Evolutionary conservation across 2,329 filamentous ascomycete genomes (phyloP), one percentile per base, ranked within the genome.

Genomic region (Microsporum audouinii): DNA sequence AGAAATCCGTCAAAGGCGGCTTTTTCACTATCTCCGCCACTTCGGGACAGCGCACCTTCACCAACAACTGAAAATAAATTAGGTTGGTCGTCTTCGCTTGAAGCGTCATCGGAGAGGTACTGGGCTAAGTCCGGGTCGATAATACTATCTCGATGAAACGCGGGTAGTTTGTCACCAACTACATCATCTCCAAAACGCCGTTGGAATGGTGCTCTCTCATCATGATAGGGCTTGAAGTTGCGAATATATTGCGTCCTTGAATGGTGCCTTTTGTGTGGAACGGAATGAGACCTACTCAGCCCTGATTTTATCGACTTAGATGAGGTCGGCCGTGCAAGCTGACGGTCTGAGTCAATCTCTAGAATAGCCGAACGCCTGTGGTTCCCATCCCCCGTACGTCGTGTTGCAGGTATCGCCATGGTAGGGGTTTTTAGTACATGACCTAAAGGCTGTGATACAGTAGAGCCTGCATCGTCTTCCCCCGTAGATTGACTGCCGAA

Each of bases 111-210:
- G 5, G 94, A 99, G 80, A 99, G 88, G 74, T 95, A 99, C 38
- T 90, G 88, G 3, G 91, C 92, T 60, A 99, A 78, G 69, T 99
- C 94, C 0, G 94, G 94, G 71, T 99, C 94, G 67, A 99, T 97
- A 67, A 99, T 96, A 70, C 94, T 97, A 77, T 99, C 94, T 70
- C 94, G 91, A 71, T 99, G 94, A 68, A 99, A 97, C n/a, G 91
- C 91, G 14, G 91, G 87, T 39, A 96, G 81, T 47, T 85, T 84
- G 5, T 85, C 87, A 64, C 82, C 84, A 2, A 80, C 77, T 56
- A 80, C 76, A 62, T 91, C 87, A 59, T 95, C 84, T 17, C 80
- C 78, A 8, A 85, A 80, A 62, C 87, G 88, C 60, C 91, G 80
- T 68, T 89, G 89, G 66, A 97, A 97, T 0, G 94, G 94, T 0